Evolutionary conservation across 148 eudicot species (phyloP).

Genomic region (Agrostemma githago): DNA sequence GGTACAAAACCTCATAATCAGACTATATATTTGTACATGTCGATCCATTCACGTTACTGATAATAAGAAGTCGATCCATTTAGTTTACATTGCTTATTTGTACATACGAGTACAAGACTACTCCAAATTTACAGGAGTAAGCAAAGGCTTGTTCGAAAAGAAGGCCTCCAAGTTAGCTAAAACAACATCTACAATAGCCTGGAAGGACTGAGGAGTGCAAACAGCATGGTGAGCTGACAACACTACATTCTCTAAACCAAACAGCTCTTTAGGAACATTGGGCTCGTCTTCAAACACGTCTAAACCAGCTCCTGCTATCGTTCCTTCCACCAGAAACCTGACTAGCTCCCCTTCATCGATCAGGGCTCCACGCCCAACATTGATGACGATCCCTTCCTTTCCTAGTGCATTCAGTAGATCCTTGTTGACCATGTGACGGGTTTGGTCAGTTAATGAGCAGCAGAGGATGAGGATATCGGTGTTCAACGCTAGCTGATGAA

Average conservation of each 20-base stretch:
- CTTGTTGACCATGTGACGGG: conserved; percentile 58
- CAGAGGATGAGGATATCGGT: conserved; percentile 53
- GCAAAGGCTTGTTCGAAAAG: conserved; percentile 61
- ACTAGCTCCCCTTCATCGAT: conserved; percentile 64
- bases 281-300: conserved; percentile 86
- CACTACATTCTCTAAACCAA: conserved; percentile 65
- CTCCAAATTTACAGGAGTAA: conserved; percentile 31
- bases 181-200: conserved; percentile 34
- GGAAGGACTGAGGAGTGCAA: conserved; percentile 47
- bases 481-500: conserved; percentile 42
- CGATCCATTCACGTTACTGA: no score
- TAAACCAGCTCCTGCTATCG: conserved; percentile 73
- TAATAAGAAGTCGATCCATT: no score
- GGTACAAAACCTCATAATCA: neutral
- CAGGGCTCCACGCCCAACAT: conserved; percentile 74
- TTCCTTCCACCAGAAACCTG: conserved; percentile 43
- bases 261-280: conserved; percentile 57
- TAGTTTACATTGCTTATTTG: neutral
- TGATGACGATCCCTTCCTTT: conserved; percentile 55
- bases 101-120: neutral
- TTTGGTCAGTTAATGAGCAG: conserved; percentile 55
- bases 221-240: conserved; percentile 74
- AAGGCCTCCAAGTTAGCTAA: conserved; percentile 58
- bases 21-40: neutral
- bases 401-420: conserved; percentile 62